A percentile compares a stretch with the other conserved stretches of the same genome.
phyloP scores from a whole-genome alignment of 2,329 filamentous ascomycete species.

The Colletotrichum sp. region DNA sequence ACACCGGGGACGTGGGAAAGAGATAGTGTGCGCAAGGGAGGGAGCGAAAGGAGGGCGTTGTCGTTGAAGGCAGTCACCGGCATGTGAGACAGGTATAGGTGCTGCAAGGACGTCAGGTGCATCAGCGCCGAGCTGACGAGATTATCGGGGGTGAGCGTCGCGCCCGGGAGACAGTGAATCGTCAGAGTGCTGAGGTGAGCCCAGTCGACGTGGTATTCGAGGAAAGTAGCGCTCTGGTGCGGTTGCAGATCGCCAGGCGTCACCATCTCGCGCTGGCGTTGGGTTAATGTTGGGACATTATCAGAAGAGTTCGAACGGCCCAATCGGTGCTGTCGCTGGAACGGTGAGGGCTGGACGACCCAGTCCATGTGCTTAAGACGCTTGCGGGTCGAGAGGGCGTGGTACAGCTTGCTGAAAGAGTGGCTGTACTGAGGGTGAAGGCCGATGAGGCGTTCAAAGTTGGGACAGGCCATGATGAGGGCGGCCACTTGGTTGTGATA shows the following conservation, averaged over 20 bases:
- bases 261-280: slow-evolving; percentile 9
- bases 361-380: slow-evolving; percentile 65
- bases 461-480: slow-evolving; percentile 69
- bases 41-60: slow-evolving; percentile 57
- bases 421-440: slow-evolving; percentile 60
- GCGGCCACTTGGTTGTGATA: slow-evolving; percentile 66
- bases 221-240: slow-evolving; percentile 49
- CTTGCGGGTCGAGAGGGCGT: slow-evolving; percentile 62
- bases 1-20: slow-evolving; percentile 62
- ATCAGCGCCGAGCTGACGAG: slow-evolving; percentile 57
- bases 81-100: slow-evolving; percentile 64
- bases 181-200: slow-evolving; percentile 58
- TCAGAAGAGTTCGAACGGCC: slow-evolving; percentile 22
- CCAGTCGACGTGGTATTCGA: slow-evolving; percentile 61
- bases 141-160: slow-evolving; percentile 56
- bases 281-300: neutral
- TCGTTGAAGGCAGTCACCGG: slow-evolving; percentile 63
- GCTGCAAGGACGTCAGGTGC: slow-evolving; percentile 58
- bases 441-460: slow-evolving; percentile 63
- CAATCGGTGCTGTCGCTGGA: slow-evolving; percentile 38
- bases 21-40: slow-evolving; percentile 58
- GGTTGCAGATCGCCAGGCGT: slow-evolving; percentile 44
- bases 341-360: slow-evolving; percentile 51
- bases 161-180: slow-evolving; percentile 63
- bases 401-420: slow-evolving; percentile 59